Evolutionary conservation across 306 rosid species (phyloP).

Genomic region (Crotalaria pallida): DNA sequence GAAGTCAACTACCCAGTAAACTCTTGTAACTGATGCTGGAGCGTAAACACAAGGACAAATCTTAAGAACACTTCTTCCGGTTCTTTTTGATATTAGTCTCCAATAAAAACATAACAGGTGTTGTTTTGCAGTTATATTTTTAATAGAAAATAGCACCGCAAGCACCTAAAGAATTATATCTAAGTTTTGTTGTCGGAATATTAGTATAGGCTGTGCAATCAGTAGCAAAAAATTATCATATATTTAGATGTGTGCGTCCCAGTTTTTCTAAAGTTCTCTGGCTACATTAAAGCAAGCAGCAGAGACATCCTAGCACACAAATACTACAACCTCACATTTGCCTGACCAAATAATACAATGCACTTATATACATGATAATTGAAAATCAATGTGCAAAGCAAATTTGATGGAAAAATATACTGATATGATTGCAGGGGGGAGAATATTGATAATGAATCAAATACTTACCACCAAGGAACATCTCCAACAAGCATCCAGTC

Average conservation of each 20-base stretch:
- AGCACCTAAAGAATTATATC: no score
- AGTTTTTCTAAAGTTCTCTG: no score
- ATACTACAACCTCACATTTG: not conserved
- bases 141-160: no score
- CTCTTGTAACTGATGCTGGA: no score
- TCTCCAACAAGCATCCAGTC: conserved; percentile 96
- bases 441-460: not conserved
- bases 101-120: no score
- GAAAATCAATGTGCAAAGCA: not conserved
- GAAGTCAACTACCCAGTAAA: not conserved
- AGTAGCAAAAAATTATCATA: not conserved
- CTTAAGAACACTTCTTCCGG: no score
- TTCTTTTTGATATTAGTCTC: no score
- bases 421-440: not conserved
- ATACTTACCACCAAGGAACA: conserved; percentile 82
- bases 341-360: not conserved
- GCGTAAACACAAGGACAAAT: no score
- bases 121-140: no score
- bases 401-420: not conserved
- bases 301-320: not conserved
- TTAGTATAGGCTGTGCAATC: not conserved
- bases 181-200: no score
- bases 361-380: not conserved
- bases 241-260: no score
- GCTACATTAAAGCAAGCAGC: not conserved